Evolutionary conservation across 306 rosid species (phyloP).

Genomic region (Quercus wislizeni): DNA sequence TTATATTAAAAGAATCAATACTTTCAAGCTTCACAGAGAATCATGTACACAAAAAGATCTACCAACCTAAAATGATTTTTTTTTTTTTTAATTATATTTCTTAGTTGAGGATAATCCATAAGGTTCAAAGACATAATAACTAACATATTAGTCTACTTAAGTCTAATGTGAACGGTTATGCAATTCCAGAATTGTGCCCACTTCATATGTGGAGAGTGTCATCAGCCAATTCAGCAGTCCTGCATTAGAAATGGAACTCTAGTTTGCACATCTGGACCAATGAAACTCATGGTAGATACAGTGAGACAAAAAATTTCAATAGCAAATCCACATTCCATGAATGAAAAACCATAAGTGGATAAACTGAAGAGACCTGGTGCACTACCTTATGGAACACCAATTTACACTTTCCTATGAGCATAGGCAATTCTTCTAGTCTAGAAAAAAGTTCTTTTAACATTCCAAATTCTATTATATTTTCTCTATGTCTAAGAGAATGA

Average conservation of each 20-base stretch:
- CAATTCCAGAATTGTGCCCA: background rate
- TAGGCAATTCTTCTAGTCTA: background rate
- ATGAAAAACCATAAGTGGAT: background rate
- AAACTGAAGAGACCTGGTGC: background rate
- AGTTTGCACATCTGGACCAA: background rate
- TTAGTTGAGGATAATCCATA: background rate
- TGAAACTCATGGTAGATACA: background rate
- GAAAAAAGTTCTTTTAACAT: background rate
- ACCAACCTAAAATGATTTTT: no score
- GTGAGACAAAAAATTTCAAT: background rate
- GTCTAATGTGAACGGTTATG: background rate
- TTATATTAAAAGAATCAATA: no score
- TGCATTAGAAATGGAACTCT: background rate
- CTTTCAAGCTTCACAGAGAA: no score
- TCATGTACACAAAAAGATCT: no score
- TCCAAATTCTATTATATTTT: background rate
- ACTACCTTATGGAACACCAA: no score
- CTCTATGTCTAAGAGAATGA: background rate
- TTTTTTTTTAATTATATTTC: background rate
- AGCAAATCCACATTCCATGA: background rate
- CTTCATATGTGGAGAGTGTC: background rate
- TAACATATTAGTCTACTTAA: background rate
- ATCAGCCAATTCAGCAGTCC: background rate
- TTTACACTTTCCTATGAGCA: background rate
- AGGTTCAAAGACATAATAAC: background rate